Evolutionary conservation across 208 protist species (phyloP), one percentile per base, ranked within the genome.

Genomic region (Phytomonas sp.): DNA sequence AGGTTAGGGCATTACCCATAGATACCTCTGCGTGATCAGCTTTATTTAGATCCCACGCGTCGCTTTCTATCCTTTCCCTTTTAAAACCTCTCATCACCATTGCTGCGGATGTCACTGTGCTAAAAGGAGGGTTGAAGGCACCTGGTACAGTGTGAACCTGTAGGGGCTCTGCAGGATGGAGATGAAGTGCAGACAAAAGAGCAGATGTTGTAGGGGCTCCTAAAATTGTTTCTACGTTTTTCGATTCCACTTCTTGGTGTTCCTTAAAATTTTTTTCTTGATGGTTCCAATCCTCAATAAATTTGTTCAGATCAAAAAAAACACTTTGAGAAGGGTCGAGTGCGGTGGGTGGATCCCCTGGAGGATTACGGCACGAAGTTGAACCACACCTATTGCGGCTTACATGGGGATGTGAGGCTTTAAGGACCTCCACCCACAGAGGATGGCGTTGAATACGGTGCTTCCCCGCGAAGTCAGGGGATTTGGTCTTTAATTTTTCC

Each of bases 381-480:
- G 40, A 3, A 49, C 7, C 40, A 16, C 40, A 49, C 40, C 6
- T 4, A 49, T 49, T 49, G 6, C 40, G 40, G 40, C 40, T 49
- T 49, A 93, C 60, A 40, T 63, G 79, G 10, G 42, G 52, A 67
- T 93, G 88, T 8, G 88, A 80, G 60, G 70, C 74, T n/a, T 70
- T 52, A 19, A 93, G 59, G 31, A 91, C 76, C 32, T 83, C 73
- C 52, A 93, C 33, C 88, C 88, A 93, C 23, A 82, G 67, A 12
- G 84, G 83, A 37, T 93, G 82, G 60, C 87, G 81, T 6, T 76
- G 74, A 34, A 93, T 76, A 37, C 87, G 84, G 29, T 70, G 29
- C 4, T 71, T 60, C 19, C 66, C 49, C 49, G 33, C 56, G 1
- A 67, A 30, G 11, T 30, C 63, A 31, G 33, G 31, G 40, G 6